Conservation (phyloP, 2,329 filamentous ascomycete species). For the Stemphylium lycopersici region DNA sequence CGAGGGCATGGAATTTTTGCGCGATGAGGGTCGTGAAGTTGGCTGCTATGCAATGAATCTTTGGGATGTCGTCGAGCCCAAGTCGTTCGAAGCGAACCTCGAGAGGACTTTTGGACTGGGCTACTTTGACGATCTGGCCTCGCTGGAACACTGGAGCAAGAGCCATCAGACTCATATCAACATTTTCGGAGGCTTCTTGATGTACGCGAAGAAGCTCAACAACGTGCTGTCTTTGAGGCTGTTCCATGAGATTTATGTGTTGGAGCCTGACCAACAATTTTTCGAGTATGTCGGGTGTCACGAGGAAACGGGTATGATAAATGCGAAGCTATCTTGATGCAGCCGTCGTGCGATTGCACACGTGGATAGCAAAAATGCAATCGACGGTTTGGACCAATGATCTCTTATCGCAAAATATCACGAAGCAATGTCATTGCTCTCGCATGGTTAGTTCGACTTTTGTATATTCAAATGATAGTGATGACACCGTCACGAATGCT, state of each 20-base stretch:
- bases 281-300: slow-evolving; percentile 55
- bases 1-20: slow-evolving; percentile 54
- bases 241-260: slow-evolving; percentile 52
- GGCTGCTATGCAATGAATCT: slow-evolving; percentile 55
- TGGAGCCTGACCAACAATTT: slow-evolving; percentile 49
- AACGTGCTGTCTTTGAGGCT: slow-evolving; percentile 47
- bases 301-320: slow-evolving; percentile 44
- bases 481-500: no score
- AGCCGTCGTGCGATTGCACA: no score
- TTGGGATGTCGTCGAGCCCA: slow-evolving; percentile 50
- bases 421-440: no score
- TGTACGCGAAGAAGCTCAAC: slow-evolving; percentile 49
- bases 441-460: no score
- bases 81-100: slow-evolving; percentile 12
- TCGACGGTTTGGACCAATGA: no score
- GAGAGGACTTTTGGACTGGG: slow-evolving; percentile 53
- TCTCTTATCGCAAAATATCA: no score
- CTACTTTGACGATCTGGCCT: slow-evolving; percentile 52
- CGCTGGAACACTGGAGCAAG: slow-evolving; percentile 51
- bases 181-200: slow-evolving; percentile 51
- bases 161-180: slow-evolving; percentile 50
- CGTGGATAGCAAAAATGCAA: no score
- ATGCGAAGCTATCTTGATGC: neutral
- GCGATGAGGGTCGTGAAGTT: slow-evolving; percentile 51
- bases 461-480: no score